Base-by-base conservation (phyloP, 2,329 filamentous ascomycete species). In the Zasmidium angulare region DNA sequence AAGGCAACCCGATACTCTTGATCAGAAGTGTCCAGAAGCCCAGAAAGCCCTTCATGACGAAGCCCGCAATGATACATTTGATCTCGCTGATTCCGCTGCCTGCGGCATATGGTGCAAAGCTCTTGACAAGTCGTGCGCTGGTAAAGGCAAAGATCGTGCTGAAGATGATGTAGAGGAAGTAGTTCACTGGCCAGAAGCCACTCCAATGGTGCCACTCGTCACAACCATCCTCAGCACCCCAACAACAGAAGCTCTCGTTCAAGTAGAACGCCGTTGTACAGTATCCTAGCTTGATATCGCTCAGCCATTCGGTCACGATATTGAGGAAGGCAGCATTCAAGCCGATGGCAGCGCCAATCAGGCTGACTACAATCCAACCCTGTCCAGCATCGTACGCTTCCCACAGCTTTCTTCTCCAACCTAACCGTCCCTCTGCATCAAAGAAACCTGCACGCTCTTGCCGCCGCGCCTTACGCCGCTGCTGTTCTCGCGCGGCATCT, bases 21-120 rank as follows among this genome's bases (percentile, higher is more conserved):
- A 99, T 98, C 61, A 95, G 75, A 29, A 99, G 80, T 3, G 95
- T 98, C 85, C 91, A 92, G 68, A 89, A 88, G 20, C 93, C 92
- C 17, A 99, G 82, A 71, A 99, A 99, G 0, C 93, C 95, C 76
- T 98, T 97, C 95, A 99, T 99, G 52, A 98, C 91, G 73, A 99
- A 99, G 2, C 95, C 95, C 3, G 93, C 95, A 71, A 99, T 96
- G 72, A 99, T 98, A 76, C 92, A 96, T 77, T 99, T 99, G 82
- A 99, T 99, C 78, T 99, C 95, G 12, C 92, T 97, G 59, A 99
- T 99, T 46, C 95, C 95, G 12, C 91, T 96, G 17, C 95, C 95
- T 31, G 95, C 95, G 11, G 95, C 95, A 74, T 99, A 99, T 0
- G 95, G 95, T 3, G 95, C 93, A 75, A 95, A 98, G 1, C 86